These are phyloP conservation scores for Calonectria crousiana DNA, from an alignment of 2,329 filamentous ascomycete species.

Conservation along the genomic window DNA sequence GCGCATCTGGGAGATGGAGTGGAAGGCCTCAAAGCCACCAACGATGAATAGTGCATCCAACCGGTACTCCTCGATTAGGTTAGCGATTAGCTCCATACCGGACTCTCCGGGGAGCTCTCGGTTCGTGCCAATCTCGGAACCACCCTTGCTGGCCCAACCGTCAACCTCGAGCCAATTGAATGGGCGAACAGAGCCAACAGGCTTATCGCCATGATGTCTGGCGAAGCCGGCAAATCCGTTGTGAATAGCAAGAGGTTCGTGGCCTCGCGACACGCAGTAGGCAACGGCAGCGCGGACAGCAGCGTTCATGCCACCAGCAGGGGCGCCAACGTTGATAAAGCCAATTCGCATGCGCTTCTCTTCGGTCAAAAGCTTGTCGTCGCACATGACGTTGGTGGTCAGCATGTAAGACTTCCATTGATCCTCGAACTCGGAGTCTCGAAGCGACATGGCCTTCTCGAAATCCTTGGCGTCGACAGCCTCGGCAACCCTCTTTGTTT, in stretches of 20 bases:
- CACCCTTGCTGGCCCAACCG: slow-evolving; percentile 94
- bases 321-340: slow-evolving; percentile 96
- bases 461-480: slow-evolving; percentile 91
- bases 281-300: slow-evolving; percentile 93
- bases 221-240: slow-evolving; percentile 97
- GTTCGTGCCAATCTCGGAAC: slow-evolving; percentile 98
- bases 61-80: slow-evolving; percentile 85
- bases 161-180: slow-evolving; percentile 96
- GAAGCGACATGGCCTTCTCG: slow-evolving; percentile 84
- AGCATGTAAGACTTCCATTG: slow-evolving; percentile 92
- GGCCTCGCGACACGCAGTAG: slow-evolving; percentile 92
- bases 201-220: slow-evolving; percentile 88
- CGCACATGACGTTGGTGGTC: slow-evolving; percentile 85
- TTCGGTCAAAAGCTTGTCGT: slow-evolving; percentile 73
- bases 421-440: slow-evolving; percentile 94
- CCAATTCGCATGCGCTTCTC: slow-evolving; percentile 91
- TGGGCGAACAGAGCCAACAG: slow-evolving; percentile 83
- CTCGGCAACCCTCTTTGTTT: slow-evolving; percentile 86
- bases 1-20: slow-evolving; percentile 87
- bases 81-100: slow-evolving; percentile 85
- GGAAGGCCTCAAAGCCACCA: slow-evolving; percentile 97
- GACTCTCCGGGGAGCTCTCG: slow-evolving; percentile 88
- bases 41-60: slow-evolving; percentile 94
- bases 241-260: slow-evolving; percentile 91
- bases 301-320: slow-evolving; percentile 98